These are phyloP conservation scores for Paxillus involutus DNA, from an alignment of 768 basidiomycete genomes.

Conservation along the genomic window DNA sequence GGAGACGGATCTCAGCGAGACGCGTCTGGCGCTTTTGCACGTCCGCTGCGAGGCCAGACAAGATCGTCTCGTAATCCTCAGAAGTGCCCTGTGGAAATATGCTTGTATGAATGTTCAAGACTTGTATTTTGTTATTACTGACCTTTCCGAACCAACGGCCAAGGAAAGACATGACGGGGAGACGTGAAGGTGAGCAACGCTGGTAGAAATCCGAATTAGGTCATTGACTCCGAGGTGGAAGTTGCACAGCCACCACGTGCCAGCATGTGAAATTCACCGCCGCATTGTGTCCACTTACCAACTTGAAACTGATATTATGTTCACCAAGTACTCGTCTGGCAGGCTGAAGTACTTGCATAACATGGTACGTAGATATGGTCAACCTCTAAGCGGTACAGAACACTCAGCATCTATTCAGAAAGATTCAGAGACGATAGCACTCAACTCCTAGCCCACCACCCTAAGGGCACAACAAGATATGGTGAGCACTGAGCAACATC, in stretches of 20 bases:
- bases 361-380: no score
- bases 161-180: slow-evolving; percentile 29
- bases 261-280: no score
- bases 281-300: no score
- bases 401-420: no score
- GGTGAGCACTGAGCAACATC: background rate
- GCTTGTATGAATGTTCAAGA: background rate
- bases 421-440: background rate
- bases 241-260: slow-evolving; percentile 21
- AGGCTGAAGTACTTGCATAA: no score
- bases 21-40: slow-evolving; percentile 73
- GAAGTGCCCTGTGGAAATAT: slow-evolving; percentile 11
- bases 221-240: background rate
- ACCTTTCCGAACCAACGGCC: slow-evolving; percentile 30
- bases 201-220: background rate
- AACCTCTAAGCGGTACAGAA: no score
- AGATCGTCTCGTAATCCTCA: slow-evolving; percentile 77
- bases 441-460: background rate
- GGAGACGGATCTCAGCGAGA: slow-evolving; percentile 80
- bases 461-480: background rate
- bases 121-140: background rate
- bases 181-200: background rate
- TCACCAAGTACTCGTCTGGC: background rate
- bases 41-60: slow-evolving; percentile 63
- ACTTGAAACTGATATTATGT: background rate